phyloP scores from a whole-genome alignment of 1,284 basidiomycete genomes.

The Irpex rosettiformis region DNA sequence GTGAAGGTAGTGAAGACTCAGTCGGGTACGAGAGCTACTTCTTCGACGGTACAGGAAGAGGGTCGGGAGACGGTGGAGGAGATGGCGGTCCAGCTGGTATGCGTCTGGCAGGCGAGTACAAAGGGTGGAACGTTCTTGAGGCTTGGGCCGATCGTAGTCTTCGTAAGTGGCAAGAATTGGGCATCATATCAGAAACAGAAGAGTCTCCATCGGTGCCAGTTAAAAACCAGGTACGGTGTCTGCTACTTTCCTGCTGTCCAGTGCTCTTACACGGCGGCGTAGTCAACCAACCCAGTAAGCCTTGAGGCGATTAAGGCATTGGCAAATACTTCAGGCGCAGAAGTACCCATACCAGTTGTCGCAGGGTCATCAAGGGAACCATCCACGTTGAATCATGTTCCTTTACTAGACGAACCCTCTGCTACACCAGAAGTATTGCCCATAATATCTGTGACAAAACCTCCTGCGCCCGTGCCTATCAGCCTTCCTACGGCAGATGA shows the following conservation, averaged over 20 bases:
- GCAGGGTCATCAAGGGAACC: conserved; percentile 12
- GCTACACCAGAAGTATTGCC: conserved; percentile 34
- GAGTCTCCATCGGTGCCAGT: conserved; percentile 24
- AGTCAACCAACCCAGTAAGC: conserved; percentile 25
- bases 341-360: conserved; percentile 37
- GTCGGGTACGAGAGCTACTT: conserved; percentile 88
- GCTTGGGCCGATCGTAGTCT: conserved; percentile 88
- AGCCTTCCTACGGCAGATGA: conserved; percentile 61
- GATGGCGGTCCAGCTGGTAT: conserved; percentile 68
- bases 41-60: conserved; percentile 71
- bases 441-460: conserved; percentile 60
- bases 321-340: conserved; percentile 26
- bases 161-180: conserved; percentile 79
- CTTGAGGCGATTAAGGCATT: conserved; percentile 24
- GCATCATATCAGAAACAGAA: conserved; percentile 53
- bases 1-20: conserved; percentile 74
- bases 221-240: conserved; percentile 46
- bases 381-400: not conserved
- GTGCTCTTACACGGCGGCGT: not conserved
- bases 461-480: conserved; percentile 65
- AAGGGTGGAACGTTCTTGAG: conserved; percentile 87
- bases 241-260: not conserved
- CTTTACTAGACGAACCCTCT: not conserved
- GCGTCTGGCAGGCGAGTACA: conserved; percentile 77
- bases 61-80: conserved; percentile 70